Conservation (phyloP, 2,329 filamentous ascomycete genomes). For the Massarina eburnea region DNA sequence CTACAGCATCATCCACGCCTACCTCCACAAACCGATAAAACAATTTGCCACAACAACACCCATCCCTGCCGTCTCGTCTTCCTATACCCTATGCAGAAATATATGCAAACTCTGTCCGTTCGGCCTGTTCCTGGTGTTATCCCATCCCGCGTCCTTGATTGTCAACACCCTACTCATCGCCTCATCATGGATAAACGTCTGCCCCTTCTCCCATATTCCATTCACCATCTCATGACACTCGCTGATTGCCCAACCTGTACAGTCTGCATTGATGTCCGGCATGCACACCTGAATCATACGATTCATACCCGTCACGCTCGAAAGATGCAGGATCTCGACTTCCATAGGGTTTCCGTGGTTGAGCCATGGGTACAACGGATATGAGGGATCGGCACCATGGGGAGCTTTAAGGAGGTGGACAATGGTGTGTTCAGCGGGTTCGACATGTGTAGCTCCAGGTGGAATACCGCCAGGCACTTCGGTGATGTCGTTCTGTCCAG, state of each 20-base stretch:
- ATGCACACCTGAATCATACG: constrained; percentile 29
- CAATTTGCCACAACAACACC: too few relatives aligned
- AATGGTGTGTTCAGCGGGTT: constrained; percentile 27
- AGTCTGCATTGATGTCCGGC: constrained; percentile 25
- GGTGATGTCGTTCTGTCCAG: constrained; percentile 25
- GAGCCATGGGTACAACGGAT: constrained; percentile 32
- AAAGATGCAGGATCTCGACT: constrained; percentile 27
- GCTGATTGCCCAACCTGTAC: constrained; percentile 31
- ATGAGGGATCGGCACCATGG: not conserved
- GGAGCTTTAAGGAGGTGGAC: constrained; percentile 25
- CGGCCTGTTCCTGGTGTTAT: constrained; percentile 32
- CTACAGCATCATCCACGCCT: too few relatives aligned
- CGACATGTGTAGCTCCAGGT: constrained; percentile 27
- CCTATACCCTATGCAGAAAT: constrained; percentile 21
- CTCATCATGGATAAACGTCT: constrained; percentile 36
- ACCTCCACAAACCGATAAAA: too few relatives aligned
- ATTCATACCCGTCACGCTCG: constrained; percentile 28
- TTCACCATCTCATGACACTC: constrained; percentile 39
- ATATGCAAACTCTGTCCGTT: constrained; percentile 31
- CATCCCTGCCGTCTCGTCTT: not conserved
- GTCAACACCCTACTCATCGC: constrained; percentile 34
- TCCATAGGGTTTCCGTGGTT: constrained; percentile 25
- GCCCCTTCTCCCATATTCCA: constrained; percentile 38
- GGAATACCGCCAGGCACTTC: constrained; percentile 30
- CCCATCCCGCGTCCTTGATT: constrained; percentile 35